These are phyloP conservation scores for Austropuccinia psidii DNA, from an alignment of 1,284 basidiomycete species.

Conservation along the genomic window DNA sequence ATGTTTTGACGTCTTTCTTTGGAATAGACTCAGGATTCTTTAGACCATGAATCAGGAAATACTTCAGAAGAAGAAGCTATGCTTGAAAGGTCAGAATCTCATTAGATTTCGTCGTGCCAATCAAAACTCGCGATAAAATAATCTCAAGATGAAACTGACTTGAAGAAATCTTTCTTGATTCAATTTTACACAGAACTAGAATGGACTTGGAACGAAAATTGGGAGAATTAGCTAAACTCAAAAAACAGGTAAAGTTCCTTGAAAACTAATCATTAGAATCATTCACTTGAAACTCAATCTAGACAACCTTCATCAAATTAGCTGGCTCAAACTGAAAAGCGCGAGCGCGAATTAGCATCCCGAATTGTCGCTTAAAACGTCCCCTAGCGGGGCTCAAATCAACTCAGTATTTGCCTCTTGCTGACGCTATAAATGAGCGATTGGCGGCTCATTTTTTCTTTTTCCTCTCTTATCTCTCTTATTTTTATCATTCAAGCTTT, in stretches of 20 bases:
- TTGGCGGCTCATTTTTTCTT: too few species aligned
- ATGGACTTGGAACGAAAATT: conserved; percentile 25
- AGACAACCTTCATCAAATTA: background rate
- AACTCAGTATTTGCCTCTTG: too few species aligned
- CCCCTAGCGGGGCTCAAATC: too few species aligned
- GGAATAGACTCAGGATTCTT: background rate
- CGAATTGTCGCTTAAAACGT: background rate
- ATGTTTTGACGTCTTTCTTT: background rate
- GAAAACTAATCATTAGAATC: background rate
- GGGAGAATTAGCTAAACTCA: conserved; percentile 18
- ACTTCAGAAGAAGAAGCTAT: conserved; percentile 23
- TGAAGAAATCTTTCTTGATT: background rate
- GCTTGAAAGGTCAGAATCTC: conserved; percentile 8
- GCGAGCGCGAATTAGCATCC: conserved; percentile 22
- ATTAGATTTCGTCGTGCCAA: background rate
- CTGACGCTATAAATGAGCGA: too few species aligned
- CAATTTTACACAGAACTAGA: background rate
- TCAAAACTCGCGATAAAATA: background rate
- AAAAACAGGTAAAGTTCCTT: conserved; percentile 12
- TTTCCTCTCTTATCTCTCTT: too few species aligned
- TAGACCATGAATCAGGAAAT: background rate
- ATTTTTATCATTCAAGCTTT: too few species aligned
- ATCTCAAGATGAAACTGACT: background rate
- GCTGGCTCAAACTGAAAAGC: conserved; percentile 35
- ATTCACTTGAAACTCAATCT: background rate